Evolutionary conservation across 1,284 basidiomycete species (phyloP).

Genomic region (Austroboletus novae-zelandiae): DNA sequence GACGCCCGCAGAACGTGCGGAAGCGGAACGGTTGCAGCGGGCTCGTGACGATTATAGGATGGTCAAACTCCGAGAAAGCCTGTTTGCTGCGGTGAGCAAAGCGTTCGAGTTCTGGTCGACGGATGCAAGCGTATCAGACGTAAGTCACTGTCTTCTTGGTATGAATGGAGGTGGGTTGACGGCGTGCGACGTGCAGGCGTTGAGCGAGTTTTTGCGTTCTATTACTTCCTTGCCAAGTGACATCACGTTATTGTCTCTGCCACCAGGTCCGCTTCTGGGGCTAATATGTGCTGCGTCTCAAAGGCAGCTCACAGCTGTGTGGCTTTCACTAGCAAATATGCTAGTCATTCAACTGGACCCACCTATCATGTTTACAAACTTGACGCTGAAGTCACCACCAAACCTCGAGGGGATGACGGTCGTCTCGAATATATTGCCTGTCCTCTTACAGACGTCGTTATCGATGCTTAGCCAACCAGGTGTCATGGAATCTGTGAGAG

Average conservation of each 20-base stretch:
- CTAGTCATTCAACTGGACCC: constrained; percentile 79
- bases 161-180: constrained; percentile 7
- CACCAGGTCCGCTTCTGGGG: constrained; percentile 74
- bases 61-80: constrained; percentile 57
- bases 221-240: constrained; percentile 74
- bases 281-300: constrained; percentile 76
- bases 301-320: constrained; percentile 73
- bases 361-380: constrained; percentile 49
- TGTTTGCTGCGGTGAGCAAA: constrained; percentile 58
- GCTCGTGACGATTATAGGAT: constrained; percentile 69
- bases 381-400: constrained; percentile 40
- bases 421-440: constrained; percentile 54
- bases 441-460: constrained; percentile 64
- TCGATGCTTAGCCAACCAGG: constrained; percentile 52
- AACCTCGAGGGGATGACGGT: constrained; percentile 42
- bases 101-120: constrained; percentile 73
- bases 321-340: constrained; percentile 79
- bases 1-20: constrained; percentile 45
- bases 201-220: constrained; percentile 79
- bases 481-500: constrained; percentile 68
- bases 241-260: constrained; percentile 74
- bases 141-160: constrained; percentile 37
- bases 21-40: constrained; percentile 50
- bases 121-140: constrained; percentile 75
- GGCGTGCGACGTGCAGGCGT: constrained; percentile 44